A percentile compares a stretch with the other conserved stretches of the same genome.
Evolutionary conservation across 306 rosid genomes (phyloP).

Genomic region (Styphnolobium japonicum): DNA sequence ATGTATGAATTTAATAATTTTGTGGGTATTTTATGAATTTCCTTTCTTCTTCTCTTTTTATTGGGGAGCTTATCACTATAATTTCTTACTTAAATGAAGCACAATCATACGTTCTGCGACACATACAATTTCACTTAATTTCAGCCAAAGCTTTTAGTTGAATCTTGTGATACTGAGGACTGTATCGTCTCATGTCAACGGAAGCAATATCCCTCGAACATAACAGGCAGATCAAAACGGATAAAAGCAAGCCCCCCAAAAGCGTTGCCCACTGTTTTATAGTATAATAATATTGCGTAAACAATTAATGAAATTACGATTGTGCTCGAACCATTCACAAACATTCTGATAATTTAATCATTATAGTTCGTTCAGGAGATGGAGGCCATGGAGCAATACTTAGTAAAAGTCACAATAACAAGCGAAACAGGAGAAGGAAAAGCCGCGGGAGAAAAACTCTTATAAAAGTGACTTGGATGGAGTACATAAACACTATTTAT

Average conservation of each 20-base stretch:
- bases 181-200: background rate
- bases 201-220: background rate
- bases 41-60: background rate
- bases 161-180: background rate
- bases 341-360: slow-evolving; percentile 59
- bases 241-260: too few species aligned
- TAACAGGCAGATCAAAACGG: background rate
- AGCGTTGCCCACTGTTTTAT: too few species aligned
- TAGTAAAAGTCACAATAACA: slow-evolving; percentile 42
- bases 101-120: background rate
- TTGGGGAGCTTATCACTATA: background rate
- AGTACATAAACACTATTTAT: too few species aligned
- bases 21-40: background rate
- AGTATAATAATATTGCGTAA: too few species aligned
- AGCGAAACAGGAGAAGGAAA: slow-evolving; percentile 45
- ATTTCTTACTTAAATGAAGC: background rate
- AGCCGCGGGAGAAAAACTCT: slow-evolving; percentile 39
- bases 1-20: background rate
- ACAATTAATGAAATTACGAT: background rate
- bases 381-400: slow-evolving; percentile 76
- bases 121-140: background rate
- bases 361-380: slow-evolving; percentile 69
- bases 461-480: slow-evolving; percentile 63
- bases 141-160: background rate
- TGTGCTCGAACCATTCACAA: slow-evolving; percentile 36